phyloP scores from a whole-genome alignment of 805 yeast species.

The Yamadazyma tumulicola region DNA sequence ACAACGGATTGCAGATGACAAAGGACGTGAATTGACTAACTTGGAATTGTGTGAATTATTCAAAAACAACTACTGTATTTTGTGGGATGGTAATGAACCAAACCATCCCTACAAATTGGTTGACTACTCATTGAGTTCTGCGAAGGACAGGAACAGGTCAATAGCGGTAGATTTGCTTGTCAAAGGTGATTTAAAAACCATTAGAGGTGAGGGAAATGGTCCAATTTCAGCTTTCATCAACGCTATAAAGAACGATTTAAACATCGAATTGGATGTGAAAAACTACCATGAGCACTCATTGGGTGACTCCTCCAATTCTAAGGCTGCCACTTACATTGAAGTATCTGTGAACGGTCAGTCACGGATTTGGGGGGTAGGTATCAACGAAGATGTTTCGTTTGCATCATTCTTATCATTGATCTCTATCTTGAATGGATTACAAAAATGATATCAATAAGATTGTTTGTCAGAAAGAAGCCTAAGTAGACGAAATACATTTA shows the following conservation, averaged over 20 bases:
- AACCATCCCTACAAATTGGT: constrained; percentile 34
- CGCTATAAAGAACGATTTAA: constrained; percentile 51
- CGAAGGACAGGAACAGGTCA: constrained; percentile 27
- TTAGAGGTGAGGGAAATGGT: constrained; percentile 74
- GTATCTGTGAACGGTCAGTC: constrained; percentile 28
- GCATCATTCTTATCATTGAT: constrained; percentile 73
- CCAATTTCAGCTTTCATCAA: constrained; percentile 74
- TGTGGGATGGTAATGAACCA: constrained; percentile 25
- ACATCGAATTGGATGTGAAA: constrained; percentile 54
- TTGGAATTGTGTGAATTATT: constrained; percentile 64
- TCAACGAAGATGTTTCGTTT: constrained; percentile 83
- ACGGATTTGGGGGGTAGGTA: constrained; percentile 84
- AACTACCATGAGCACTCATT: constrained; percentile 78
- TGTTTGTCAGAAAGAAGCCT: no score
- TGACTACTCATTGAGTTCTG: constrained; percentile 46
- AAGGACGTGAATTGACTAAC: constrained; percentile 68
- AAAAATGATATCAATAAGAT: no score
- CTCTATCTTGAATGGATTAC: constrained; percentile 56
- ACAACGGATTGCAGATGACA: constrained; percentile 63
- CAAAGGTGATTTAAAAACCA: constrained; percentile 33
- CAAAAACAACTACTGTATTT: constrained; percentile 52
- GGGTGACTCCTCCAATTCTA: constrained; percentile 65
- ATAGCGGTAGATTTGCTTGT: constrained; percentile 50
- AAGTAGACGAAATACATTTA: no score
- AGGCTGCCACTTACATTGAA: constrained; percentile 73